A percentile compares a stretch with the other conserved stretches of the same genome.
Conservation (phyloP, 2,329 filamentous ascomycete species). For the Lachnellula hyalina region DNA sequence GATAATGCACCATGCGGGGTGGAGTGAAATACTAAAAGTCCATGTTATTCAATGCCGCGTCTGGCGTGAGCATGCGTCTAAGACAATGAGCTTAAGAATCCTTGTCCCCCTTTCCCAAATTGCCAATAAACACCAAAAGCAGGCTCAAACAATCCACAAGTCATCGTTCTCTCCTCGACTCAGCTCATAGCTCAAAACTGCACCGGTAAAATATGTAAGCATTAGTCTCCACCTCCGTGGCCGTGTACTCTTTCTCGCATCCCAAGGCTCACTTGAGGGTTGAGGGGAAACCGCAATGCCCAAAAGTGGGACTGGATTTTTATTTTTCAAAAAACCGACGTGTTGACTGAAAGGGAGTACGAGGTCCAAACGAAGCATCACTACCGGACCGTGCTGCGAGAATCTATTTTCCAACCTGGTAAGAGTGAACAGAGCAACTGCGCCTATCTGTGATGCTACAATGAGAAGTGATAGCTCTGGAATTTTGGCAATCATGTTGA, state of each 20-base stretch:
- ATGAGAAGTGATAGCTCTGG: conserved; percentile 67
- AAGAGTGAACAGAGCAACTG: conserved; percentile 56
- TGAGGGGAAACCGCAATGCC: conserved; percentile 65
- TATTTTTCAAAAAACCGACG: conserved; percentile 32
- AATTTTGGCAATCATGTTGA: conserved; percentile 60
- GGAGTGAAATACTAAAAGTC: too few species aligned
- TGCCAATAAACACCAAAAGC: too few species aligned
- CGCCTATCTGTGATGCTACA: conserved; percentile 60
- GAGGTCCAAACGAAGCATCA: conserved; percentile 47
- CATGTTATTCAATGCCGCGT: too few species aligned
- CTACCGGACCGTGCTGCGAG: conserved; percentile 6
- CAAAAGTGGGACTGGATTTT: conserved; percentile 49
- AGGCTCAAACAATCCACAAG: conserved; percentile 22
- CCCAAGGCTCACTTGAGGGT: conserved; percentile 38
- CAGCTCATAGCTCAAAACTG: conserved; percentile 65
- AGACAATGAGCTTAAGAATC: too few species aligned
- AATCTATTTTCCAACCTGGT: conserved; percentile 39
- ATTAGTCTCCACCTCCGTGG: conserved; percentile 60
- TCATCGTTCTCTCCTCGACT: conserved; percentile 35
- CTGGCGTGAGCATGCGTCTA: too few species aligned
- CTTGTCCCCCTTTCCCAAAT: too few species aligned
- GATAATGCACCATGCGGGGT: too few species aligned
- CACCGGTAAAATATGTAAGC: conserved; percentile 66
- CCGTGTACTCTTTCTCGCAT: conserved; percentile 19
- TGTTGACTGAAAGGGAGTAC: conserved; percentile 40